A percentile compares a stretch with the other conserved stretches of the same genome.
Conservation (phyloP, 352 stramenopile genomes). For the Pythium myriotylum region DNA sequence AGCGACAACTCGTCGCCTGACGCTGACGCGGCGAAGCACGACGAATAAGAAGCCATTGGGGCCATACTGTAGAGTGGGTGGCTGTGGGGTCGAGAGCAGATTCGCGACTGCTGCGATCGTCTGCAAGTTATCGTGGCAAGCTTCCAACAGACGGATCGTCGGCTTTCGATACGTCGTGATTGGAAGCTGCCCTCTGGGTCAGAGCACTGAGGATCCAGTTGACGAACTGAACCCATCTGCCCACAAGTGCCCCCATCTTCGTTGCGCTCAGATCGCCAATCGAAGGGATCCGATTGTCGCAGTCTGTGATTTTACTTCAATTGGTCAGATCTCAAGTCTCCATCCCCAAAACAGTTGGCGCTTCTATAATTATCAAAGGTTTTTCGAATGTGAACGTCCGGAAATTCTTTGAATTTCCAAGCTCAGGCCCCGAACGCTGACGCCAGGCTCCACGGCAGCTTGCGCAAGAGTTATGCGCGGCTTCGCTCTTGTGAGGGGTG, state of each 20-base stretch:
- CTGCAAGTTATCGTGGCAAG: too few species aligned
- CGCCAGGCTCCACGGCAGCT: too few species aligned
- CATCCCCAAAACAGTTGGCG: too few species aligned
- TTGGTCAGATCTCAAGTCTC: too few species aligned
- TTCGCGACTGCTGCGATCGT: too few species aligned
- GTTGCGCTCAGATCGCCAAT: not conserved
- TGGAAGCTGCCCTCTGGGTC: slow-evolving; percentile 7
- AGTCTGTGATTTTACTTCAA: not conserved
- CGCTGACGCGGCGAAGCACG: not conserved
- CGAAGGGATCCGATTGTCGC: not conserved
- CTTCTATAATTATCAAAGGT: not conserved
- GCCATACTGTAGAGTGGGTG: too few species aligned
- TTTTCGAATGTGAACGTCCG: not conserved
- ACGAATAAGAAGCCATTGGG: not conserved
- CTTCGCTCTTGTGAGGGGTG: not conserved
- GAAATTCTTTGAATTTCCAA: not conserved
- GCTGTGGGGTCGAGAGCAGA: too few species aligned
- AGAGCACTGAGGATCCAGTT: slow-evolving; percentile 4
- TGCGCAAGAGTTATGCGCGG: slow-evolving; percentile 8
- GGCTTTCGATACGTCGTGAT: slow-evolving; percentile 1
- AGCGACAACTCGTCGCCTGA: not conserved
- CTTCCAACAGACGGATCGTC: too few species aligned
- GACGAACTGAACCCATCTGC: slow-evolving; percentile 20
- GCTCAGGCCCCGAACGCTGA: not conserved
- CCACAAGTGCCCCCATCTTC: slow-evolving; percentile 1